Evolutionary conservation across 1,139 yeast species (phyloP).

Genomic region (Zygoascus sp.): DNA sequence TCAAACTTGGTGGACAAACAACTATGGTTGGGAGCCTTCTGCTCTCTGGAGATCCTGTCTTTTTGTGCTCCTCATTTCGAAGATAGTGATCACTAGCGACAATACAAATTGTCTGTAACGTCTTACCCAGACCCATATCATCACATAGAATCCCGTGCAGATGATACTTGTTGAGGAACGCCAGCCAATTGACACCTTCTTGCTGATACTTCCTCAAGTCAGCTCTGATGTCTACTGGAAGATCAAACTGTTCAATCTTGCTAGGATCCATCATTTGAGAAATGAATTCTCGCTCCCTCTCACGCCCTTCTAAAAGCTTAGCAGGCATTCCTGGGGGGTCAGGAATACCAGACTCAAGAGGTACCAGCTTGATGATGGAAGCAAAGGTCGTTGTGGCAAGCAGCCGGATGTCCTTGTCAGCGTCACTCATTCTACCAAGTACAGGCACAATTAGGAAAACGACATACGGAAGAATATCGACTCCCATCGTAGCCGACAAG

Average conservation of each 20-base stretch:
- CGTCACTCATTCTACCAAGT: constrained; percentile 96
- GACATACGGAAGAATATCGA: constrained; percentile 85
- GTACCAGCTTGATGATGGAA: constrained; percentile 88
- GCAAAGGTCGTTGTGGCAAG: constrained; percentile 97
- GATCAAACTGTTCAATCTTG: constrained; percentile 77
- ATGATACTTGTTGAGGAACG: constrained; percentile 90
- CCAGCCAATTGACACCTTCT: constrained; percentile 98
- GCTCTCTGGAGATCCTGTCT: constrained; percentile 59
- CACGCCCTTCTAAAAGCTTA: constrained; percentile 81
- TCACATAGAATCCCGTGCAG: constrained; percentile 96
- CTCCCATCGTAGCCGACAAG: constrained; percentile 78
- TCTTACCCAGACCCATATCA: constrained; percentile 99
- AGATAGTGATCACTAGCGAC: constrained; percentile 93
- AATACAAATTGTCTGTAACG: constrained; percentile 94
- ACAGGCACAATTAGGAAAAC: constrained; percentile 95
- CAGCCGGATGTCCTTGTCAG: constrained; percentile 82
- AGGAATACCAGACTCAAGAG: constrained; percentile 95
- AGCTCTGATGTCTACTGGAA: constrained; percentile 91
- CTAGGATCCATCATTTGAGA: constrained; percentile 99
- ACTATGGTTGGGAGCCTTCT: constrained; percentile 79
- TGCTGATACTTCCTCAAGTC: constrained; percentile 93
- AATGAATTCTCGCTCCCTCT: constrained; percentile 88
- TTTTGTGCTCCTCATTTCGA: constrained; percentile 62
- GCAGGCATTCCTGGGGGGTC: constrained; percentile 92
- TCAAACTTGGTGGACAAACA: constrained; percentile 93